These are phyloP conservation scores for Daucus carota DNA, from an alignment of 129 eudicot genomes.

Conservation along the genomic window DNA sequence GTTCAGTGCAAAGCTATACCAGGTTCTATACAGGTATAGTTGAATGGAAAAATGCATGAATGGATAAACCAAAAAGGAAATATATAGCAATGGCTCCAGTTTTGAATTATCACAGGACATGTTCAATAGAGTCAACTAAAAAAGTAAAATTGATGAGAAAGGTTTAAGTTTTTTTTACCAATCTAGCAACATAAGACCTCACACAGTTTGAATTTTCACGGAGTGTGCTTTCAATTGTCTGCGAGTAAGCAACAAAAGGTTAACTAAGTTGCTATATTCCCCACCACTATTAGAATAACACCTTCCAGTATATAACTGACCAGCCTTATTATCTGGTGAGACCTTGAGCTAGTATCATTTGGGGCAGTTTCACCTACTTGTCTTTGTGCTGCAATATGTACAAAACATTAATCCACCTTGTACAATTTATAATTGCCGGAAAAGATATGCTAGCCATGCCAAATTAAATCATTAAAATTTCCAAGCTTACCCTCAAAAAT, in stretches of 20 bases:
- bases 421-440: neutral
- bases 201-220: slow-evolving; percentile 86
- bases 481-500: slow-evolving; percentile 70
- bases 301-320: slow-evolving; percentile 27
- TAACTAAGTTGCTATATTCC: neutral
- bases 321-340: slow-evolving; percentile 97
- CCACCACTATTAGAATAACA: slow-evolving; percentile 3
- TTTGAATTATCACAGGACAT: neutral
- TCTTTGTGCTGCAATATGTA: slow-evolving; percentile 69
- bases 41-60: neutral
- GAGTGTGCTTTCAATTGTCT: slow-evolving; percentile 96
- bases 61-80: neutral
- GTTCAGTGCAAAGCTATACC: neutral
- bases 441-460: neutral
- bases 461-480: neutral
- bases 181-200: slow-evolving; percentile 84
- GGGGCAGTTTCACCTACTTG: slow-evolving; percentile 99
- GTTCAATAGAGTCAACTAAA: neutral
- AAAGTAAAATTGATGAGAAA: neutral
- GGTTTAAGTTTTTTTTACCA: slow-evolving; percentile 36
- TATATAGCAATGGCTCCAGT: neutral
- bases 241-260: slow-evolving; percentile 21
- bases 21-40: neutral
- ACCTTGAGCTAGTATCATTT: slow-evolving; percentile 86
- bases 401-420: neutral